Conservation (phyloP, 2,329 filamentous ascomycete species). For the Hymenoscyphus albidus region DNA sequence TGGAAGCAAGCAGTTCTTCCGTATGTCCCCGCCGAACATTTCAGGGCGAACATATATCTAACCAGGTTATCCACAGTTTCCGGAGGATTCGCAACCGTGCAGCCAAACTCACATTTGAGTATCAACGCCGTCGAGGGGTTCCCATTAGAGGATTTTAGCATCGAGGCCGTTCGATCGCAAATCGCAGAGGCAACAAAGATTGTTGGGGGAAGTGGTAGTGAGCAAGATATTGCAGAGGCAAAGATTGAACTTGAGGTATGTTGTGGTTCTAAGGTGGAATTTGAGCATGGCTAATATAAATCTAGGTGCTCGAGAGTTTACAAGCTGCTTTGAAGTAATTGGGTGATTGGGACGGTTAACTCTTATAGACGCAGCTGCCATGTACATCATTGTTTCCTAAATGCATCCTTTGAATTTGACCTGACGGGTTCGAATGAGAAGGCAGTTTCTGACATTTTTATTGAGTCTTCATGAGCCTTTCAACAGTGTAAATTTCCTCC, state of each 20-base stretch:
- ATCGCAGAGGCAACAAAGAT: slow-evolving; percentile 96
- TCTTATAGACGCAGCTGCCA: slow-evolving; percentile 30
- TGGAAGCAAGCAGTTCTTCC: slow-evolving; percentile 93
- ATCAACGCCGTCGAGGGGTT: slow-evolving; percentile 98
- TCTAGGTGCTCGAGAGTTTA: slow-evolving; percentile 76
- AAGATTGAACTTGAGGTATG: slow-evolving; percentile 98
- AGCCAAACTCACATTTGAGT: slow-evolving; percentile 91
- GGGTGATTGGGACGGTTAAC: slow-evolving; percentile 4
- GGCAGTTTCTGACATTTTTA: neutral
- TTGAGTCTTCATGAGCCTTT: neutral
- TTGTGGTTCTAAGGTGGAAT: neutral
- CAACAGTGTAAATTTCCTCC: neutral
- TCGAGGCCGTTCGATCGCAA: slow-evolving; percentile 83
- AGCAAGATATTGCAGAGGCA: slow-evolving; percentile 96
- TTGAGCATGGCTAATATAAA: slow-evolving; percentile 36
- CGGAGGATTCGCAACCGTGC: slow-evolving; percentile 93
- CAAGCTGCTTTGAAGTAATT: slow-evolving; percentile 75
- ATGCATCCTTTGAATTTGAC: slow-evolving; percentile 25
- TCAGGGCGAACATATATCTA: neutral
- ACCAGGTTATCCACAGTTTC: slow-evolving; percentile 59
- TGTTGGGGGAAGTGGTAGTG: slow-evolving; percentile 81
- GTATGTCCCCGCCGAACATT: slow-evolving; percentile 54
- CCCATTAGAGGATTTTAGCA: slow-evolving; percentile 92
- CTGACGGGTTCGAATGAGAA: neutral
- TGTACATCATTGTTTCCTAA: slow-evolving; percentile 36